Conservation (phyloP, 2,329 filamentous ascomycete species). For the Plenodomus biglobosus region DNA sequence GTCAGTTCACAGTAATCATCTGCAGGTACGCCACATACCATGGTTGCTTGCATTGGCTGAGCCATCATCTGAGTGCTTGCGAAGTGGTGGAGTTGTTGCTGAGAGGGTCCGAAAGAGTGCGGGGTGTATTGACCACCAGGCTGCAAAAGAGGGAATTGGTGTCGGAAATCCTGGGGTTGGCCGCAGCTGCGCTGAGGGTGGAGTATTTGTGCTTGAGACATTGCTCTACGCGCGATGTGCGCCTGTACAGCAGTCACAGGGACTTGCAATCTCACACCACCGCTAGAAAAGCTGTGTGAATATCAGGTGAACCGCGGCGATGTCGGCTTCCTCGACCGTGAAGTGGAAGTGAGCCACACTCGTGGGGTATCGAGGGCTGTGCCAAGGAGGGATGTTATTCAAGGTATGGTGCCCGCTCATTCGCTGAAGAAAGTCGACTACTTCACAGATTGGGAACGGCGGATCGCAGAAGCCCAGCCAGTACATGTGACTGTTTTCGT, state of each 20-base stretch:
- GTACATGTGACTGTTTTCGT: slow-evolving; percentile 1
- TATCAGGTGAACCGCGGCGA: not conserved
- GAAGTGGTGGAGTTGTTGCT: not conserved
- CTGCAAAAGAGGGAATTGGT: slow-evolving; percentile 4
- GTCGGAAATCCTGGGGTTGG: slow-evolving; percentile 4
- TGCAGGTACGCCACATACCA: slow-evolving; percentile 12
- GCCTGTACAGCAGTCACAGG: slow-evolving; percentile 6
- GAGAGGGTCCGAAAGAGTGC: slow-evolving; percentile 1
- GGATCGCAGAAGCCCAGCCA: slow-evolving; percentile 10
- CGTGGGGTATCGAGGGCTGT: slow-evolving; percentile 9
- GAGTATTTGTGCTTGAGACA: slow-evolving; percentile 18
- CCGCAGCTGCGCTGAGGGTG: slow-evolving; percentile 2
- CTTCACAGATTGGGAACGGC: slow-evolving; percentile 29
- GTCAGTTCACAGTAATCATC: slow-evolving; percentile 1
- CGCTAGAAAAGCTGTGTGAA: slow-evolving; percentile 12
- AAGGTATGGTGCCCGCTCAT: slow-evolving; percentile 17
- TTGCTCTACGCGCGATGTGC: slow-evolving; percentile 6
- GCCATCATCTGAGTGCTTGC: slow-evolving; percentile 13
- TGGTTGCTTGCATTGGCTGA: slow-evolving; percentile 7
- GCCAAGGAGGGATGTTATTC: slow-evolving; percentile 8
- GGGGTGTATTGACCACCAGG: slow-evolving; percentile 3
- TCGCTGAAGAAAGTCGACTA: slow-evolving; percentile 22
- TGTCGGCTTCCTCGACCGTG: slow-evolving; percentile 1
- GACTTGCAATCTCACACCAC: slow-evolving; percentile 11
- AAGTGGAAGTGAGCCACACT: slow-evolving; percentile 21